phyloP scores from a whole-genome alignment of 2,329 filamentous ascomycete genomes.

The Ceratocystis harringtonii region DNA sequence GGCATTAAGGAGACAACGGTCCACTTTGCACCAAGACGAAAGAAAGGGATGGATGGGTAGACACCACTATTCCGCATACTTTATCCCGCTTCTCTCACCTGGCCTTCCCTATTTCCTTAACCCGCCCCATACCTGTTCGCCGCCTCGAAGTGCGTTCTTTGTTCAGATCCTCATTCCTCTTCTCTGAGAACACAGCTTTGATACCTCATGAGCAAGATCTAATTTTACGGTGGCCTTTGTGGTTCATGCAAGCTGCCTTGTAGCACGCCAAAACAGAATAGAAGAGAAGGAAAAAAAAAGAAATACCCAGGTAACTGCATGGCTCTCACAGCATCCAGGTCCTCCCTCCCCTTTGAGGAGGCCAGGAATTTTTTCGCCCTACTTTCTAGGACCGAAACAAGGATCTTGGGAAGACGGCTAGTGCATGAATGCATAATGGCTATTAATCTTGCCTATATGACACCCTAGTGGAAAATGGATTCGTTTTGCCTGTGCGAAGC shows the following conservation, averaged over 20 bases:
- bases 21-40: not conserved
- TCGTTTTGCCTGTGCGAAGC: not conserved
- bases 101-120: not conserved
- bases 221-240: not conserved
- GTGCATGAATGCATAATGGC: slow-evolving; percentile 9
- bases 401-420: not conserved
- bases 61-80: too few relatives aligned
- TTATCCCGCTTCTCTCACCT: not conserved
- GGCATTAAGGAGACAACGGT: not conserved
- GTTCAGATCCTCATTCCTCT: not conserved
- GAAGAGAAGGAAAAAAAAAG: too few relatives aligned
- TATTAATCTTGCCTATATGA: slow-evolving; percentile 7
- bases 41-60: not conserved
- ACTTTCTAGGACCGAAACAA: not conserved
- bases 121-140: not conserved
- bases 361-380: not conserved
- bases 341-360: not conserved
- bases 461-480: not conserved
- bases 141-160: not conserved
- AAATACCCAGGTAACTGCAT: too few relatives aligned
- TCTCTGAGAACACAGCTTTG: not conserved
- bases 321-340: not conserved
- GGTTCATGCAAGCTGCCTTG: not conserved
- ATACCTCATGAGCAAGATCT: not conserved
- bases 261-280: not conserved